Evolutionary conservation across 2,329 filamentous ascomycete genomes (phyloP), one percentile per base, ranked within the genome.

Genomic region (Lasiodiplodia gonubiensis): DNA sequence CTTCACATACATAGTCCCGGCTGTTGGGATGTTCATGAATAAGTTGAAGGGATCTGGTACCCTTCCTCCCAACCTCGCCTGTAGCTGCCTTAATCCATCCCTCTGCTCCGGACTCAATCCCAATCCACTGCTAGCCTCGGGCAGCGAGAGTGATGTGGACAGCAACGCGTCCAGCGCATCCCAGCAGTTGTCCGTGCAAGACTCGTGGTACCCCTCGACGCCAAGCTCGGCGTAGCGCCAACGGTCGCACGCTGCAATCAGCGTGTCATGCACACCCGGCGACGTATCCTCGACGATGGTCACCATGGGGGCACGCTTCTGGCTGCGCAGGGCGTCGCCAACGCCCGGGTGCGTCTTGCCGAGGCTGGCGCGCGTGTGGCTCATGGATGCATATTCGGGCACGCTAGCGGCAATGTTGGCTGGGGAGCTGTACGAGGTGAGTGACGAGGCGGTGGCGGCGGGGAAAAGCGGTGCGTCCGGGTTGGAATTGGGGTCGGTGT

Each of bases 191-290:
- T 68, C 81, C 79, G 71, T 84, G 83, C 42, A 83, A 71, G 68
- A 83, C 81, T 65, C 77, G 25, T 79, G 80, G 69, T 81, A 82
- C 48, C 80, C 78, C 4, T 81, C 76, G 21, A 82, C 77, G 11
- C 80, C 80, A 0, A 84, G 73, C 2, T 74, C 76, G 10, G 76
- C 72, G 72, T 83, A 84, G 4, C 80, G 72, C 49, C 76, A 76
- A 8, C 81, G 81, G 67, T 84, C 82, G 69, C 82, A 84, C 5
- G 82, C 82, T 3, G 82, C 78, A 23, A 83, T 83, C 33, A 84
- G 70, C 0, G 81, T 83, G 69, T 84, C 82, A 69, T 84, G 82
- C 0, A 78, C 77, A 11, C 81, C 81, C 79, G 77, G 68, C 80
- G 79, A 2, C 82, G 72, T 10, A 70, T 84, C 82, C 71, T 84